A percentile compares a stretch with the other conserved stretches of the same genome.
Evolutionary conservation across 1,139 yeast species (phyloP).

Genomic region (Spathaspora sp.): DNA sequence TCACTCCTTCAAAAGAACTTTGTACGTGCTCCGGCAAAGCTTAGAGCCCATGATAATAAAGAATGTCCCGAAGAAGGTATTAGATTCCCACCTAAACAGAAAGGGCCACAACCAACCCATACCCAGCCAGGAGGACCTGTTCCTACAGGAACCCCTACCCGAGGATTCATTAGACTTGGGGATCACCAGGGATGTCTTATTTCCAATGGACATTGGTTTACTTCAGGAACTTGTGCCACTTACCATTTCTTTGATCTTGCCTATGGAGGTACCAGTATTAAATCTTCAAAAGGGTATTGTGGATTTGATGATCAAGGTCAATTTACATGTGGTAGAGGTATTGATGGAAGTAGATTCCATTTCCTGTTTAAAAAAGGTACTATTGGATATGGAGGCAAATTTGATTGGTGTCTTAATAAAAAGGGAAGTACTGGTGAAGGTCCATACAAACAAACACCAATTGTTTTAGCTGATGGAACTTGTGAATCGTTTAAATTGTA

Average conservation of each 20-base stretch:
- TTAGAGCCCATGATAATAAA: constrained; percentile 23
- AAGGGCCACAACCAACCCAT: constrained; percentile 7
- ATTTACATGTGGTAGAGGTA: constrained; percentile 33
- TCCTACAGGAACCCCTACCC: constrained; percentile 33
- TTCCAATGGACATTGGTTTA: constrained; percentile 82
- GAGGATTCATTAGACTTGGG: constrained; percentile 50
- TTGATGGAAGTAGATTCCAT: constrained; percentile 44
- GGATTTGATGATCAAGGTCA: constrained; percentile 43
- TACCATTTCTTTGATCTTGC: constrained; percentile 42
- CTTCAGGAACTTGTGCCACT: constrained; percentile 84
- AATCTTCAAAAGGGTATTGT: constrained; percentile 74
- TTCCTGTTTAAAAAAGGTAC: constrained; percentile 46
- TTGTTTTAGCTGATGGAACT: constrained; percentile 47
- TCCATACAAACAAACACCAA: constrained; percentile 51
- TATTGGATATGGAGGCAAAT: constrained; percentile 63
- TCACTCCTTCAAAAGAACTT: constrained; percentile 68
- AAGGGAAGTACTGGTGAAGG: constrained; percentile 40
- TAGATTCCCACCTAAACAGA: constrained; percentile 71
- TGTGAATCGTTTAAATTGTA: constrained; percentile 25
- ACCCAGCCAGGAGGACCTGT: constrained; percentile 13
- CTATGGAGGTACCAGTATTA: constrained; percentile 70
- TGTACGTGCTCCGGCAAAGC: constrained; percentile 60
- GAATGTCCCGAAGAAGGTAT: constrained; percentile 71
- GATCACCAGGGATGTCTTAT: constrained; percentile 75
- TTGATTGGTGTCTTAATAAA: constrained; percentile 61